These are phyloP conservation scores for Panicum virgatum DNA, from an alignment of 202 grass and related monocot species.

Conservation along the genomic window DNA sequence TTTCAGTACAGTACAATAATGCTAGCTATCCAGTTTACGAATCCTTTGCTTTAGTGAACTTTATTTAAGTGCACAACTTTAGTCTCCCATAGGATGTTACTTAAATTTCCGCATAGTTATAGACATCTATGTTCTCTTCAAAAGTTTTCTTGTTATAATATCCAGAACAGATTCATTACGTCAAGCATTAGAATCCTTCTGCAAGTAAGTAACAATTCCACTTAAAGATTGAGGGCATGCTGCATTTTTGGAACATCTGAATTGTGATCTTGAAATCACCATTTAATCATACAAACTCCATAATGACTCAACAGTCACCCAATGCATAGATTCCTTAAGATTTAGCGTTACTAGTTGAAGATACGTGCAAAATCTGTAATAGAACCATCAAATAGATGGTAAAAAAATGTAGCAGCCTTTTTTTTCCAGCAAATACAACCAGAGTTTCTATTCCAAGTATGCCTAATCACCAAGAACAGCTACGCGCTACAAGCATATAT, in stretches of 20 bases:
- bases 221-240: background rate
- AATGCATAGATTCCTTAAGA: background rate
- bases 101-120: background rate
- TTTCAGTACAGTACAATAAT: background rate
- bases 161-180: background rate
- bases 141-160: background rate
- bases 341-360: background rate
- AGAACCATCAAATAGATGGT: background rate
- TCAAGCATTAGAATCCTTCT: background rate
- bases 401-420: background rate
- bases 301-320: background rate
- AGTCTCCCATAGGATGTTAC: background rate
- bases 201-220: background rate
- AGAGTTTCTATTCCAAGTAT: background rate
- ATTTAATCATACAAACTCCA: background rate
- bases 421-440: background rate
- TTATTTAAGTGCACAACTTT: constrained; percentile 24
- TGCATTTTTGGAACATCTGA: background rate
- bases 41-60: background rate
- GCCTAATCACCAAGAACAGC: background rate
- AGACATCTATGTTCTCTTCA: background rate
- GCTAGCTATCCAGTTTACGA: background rate
- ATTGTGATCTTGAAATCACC: background rate
- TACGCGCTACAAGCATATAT: background rate
- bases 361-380: background rate